Conservation (phyloP, 2,329 filamentous ascomycete species). For the Phialophora macrospora region DNA sequence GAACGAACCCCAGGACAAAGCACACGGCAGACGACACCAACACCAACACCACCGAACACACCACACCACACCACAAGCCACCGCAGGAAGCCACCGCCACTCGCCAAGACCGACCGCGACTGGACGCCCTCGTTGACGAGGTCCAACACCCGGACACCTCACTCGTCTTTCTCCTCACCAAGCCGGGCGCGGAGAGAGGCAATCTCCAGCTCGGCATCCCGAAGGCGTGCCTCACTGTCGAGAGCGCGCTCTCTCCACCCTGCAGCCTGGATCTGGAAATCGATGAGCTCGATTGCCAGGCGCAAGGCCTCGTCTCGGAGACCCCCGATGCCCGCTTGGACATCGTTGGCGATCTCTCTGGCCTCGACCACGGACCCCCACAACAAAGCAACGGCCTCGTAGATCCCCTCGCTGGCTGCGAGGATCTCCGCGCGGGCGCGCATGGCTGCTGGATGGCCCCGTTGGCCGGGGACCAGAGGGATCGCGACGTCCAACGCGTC, state of each 20-base stretch:
- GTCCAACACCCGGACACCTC: background rate
- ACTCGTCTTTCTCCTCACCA: background rate
- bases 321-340: background rate
- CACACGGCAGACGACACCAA: constrained; percentile 7
- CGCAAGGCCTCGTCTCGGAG: constrained; percentile 2
- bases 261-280: constrained; percentile 9
- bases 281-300: constrained; percentile 6
- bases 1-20: constrained; percentile 1
- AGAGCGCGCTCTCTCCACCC: constrained; percentile 13
- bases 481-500: constrained; percentile 20
- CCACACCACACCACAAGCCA: background rate
- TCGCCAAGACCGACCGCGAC: background rate
- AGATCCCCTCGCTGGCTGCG: constrained; percentile 13
- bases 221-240: constrained; percentile 12
- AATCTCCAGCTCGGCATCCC: constrained; percentile 15
- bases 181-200: constrained; percentile 11
- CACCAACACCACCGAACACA: background rate
- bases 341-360: constrained; percentile 15
- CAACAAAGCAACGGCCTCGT: constrained; percentile 15
- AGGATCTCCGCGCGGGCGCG: constrained; percentile 23
- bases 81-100: background rate
- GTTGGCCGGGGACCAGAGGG: background rate
- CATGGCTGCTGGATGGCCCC: constrained; percentile 23
- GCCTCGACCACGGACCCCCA: constrained; percentile 6
- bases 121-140: background rate